phyloP scores from a whole-genome alignment of 2,329 filamentous ascomycete species.

The Periglandula ipomoeae region DNA sequence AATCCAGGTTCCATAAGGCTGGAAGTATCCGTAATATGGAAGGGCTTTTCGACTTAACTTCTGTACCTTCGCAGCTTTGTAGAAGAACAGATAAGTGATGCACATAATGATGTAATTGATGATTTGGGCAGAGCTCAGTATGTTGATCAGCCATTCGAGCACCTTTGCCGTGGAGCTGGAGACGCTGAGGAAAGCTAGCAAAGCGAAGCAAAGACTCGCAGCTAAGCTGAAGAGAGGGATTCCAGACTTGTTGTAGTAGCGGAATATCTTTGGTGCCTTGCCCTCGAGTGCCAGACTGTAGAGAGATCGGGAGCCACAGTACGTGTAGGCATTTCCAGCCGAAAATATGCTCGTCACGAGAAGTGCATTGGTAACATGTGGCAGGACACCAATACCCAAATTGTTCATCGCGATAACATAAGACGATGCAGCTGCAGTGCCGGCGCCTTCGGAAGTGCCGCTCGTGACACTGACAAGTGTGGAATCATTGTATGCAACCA shows the following conservation, averaged over 20 bases:
- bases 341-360: conserved; percentile 32
- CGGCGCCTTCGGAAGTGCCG: conserved; percentile 24
- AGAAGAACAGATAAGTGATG: conserved; percentile 35
- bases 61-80: conserved; percentile 44
- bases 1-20: conserved; percentile 46
- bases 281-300: conserved; percentile 40
- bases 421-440: conserved; percentile 46
- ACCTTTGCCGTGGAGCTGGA: conserved; percentile 36
- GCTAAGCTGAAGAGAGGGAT: no score
- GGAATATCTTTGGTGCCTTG: conserved; percentile 42
- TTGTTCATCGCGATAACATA: conserved; percentile 54
- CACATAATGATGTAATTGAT: no score
- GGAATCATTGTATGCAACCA: conserved; percentile 55
- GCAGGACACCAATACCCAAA: conserved; percentile 40
- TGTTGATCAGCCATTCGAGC: conserved; percentile 44
- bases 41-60: conserved; percentile 40
- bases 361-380: conserved; percentile 46
- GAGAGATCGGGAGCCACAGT: conserved; percentile 37
- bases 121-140: conserved; percentile 55
- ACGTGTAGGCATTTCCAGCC: conserved; percentile 39
- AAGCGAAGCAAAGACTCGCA: no score
- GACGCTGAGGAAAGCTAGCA: conserved; percentile 39
- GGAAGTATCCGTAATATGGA: conserved; percentile 51
- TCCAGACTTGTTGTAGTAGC: conserved; percentile 48
- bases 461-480: conserved; percentile 41